Evolutionary conservation across 495 filamentous ascomycete genomes (phyloP).

Genomic region (Neurospora sp.): DNA sequence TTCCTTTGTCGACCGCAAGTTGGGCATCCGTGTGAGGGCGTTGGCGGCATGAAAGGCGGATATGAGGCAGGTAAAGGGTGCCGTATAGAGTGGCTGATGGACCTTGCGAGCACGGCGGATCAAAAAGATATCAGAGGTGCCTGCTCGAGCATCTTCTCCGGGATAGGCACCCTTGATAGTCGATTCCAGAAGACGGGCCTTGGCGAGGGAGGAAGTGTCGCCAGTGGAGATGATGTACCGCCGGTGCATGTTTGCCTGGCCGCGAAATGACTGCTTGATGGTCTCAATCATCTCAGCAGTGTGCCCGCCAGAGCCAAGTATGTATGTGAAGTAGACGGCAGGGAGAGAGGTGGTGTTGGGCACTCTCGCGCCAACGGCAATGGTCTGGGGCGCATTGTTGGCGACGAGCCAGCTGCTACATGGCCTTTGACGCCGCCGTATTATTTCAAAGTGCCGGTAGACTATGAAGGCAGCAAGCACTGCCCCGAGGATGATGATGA

Average conservation of each 20-base stretch:
- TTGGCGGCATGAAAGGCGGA: slow-evolving; percentile 47
- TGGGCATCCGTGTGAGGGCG: slow-evolving; percentile 25
- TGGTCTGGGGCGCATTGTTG: not conserved
- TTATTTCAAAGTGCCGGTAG: not conserved
- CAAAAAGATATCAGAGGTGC: slow-evolving; percentile 46
- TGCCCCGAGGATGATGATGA: not conserved
- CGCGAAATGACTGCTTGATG: slow-evolving; percentile 41
- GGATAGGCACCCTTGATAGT: slow-evolving; percentile 16
- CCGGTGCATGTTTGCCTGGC: slow-evolving; percentile 48
- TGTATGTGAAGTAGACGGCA: slow-evolving; percentile 61
- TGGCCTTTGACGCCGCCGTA: not conserved
- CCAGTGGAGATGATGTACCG: slow-evolving; percentile 75
- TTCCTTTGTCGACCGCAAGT: slow-evolving; percentile 19
- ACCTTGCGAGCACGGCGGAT: slow-evolving; percentile 65
- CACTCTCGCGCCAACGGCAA: not conserved
- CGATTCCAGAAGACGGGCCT: slow-evolving; percentile 25
- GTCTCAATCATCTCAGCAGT: slow-evolving; percentile 88
- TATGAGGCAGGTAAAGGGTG: slow-evolving; percentile 43
- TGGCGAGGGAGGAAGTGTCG: slow-evolving; percentile 55
- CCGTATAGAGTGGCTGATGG: slow-evolving; percentile 65
- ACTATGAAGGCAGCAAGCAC: not conserved
- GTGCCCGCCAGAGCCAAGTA: slow-evolving; percentile 90
- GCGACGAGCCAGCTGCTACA: not conserved
- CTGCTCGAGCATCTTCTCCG: slow-evolving; percentile 9
- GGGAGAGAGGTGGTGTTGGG: slow-evolving; percentile 17